Evolutionary conservation across 2,329 filamentous ascomycete species (phyloP).

Genomic region (Trichoderma endophyticum): DNA sequence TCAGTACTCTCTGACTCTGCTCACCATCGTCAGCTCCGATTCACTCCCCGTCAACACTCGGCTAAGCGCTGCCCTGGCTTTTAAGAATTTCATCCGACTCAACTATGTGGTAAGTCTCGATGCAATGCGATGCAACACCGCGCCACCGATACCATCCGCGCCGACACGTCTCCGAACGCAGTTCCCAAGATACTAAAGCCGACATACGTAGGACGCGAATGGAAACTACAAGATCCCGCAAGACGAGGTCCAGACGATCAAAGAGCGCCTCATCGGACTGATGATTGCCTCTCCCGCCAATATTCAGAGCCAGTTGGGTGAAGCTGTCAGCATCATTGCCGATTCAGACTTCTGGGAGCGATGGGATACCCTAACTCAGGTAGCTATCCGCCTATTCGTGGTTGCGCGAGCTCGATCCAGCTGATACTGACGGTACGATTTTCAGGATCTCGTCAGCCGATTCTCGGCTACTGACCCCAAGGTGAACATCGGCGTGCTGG

Average conservation of each 20-base stretch:
- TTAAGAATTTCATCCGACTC: constrained; percentile 96
- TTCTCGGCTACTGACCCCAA: constrained; percentile 78
- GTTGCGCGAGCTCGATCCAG: background rate
- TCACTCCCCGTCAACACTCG: constrained; percentile 72
- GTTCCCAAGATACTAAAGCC: background rate
- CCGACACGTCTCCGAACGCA: background rate
- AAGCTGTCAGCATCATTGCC: constrained; percentile 94
- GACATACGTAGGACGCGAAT: constrained; percentile 69
- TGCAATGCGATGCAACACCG: constrained; percentile 33
- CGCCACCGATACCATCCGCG: background rate
- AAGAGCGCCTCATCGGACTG: constrained; percentile 88
- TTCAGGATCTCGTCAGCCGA: constrained; percentile 78
- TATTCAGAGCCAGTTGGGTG: constrained; percentile 90
- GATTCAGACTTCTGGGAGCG: constrained; percentile 96
- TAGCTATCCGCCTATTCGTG: constrained; percentile 31
- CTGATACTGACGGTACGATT: background rate
- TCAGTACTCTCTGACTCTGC: constrained; percentile 81
- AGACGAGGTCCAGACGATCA: constrained; percentile 85
- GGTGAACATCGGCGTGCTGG: constrained; percentile 88
- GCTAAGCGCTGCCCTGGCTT: constrained; percentile 84
- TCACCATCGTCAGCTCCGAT: constrained; percentile 83
- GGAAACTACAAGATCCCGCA: constrained; percentile 84
- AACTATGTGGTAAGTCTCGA: constrained; percentile 74
- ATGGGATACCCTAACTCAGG: constrained; percentile 93
- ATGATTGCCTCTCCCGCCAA: constrained; percentile 90